Evolutionary conservation across 805 yeast species (phyloP).

Genomic region (Candida coleopterorum): DNA sequence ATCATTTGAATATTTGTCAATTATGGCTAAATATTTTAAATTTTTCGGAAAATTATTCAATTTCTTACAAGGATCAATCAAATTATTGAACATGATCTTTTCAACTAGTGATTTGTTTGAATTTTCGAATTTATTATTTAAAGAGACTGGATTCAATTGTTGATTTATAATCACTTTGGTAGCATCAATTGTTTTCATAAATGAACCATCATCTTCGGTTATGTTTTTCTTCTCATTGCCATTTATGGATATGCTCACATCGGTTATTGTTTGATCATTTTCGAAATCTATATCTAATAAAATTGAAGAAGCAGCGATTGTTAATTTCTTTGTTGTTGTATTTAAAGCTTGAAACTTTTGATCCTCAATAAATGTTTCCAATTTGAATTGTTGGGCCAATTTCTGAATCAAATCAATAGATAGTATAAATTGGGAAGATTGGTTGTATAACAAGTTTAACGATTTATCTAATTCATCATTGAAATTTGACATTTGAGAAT

Average conservation of each 20-base stretch:
- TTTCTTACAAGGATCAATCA: slow-evolving; percentile 10
- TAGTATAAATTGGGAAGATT: slow-evolving; percentile 25
- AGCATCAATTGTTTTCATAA: background rate
- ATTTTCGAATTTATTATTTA: slow-evolving; percentile 14
- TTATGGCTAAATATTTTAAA: slow-evolving; percentile 30
- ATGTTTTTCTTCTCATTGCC: slow-evolving; percentile 16
- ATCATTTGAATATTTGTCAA: slow-evolving; percentile 20
- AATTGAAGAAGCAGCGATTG: slow-evolving; percentile 39
- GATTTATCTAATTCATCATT: slow-evolving; percentile 19
- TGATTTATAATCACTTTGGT: slow-evolving; percentile 4
- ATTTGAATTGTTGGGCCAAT: slow-evolving; percentile 34
- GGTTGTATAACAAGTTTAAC: slow-evolving; percentile 25
- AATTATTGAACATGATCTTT: slow-evolving; percentile 23
- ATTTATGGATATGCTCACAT: slow-evolving; percentile 31
- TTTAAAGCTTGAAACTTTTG: slow-evolving; percentile 10
- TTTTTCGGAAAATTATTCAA: slow-evolving; percentile 32
- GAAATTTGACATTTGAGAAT: slow-evolving; percentile 14
- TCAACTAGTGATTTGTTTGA: slow-evolving; percentile 20
- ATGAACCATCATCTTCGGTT: background rate
- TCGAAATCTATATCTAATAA: slow-evolving; percentile 37
- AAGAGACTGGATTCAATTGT: slow-evolving; percentile 13
- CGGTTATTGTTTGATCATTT: slow-evolving; percentile 19
- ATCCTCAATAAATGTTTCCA: slow-evolving; percentile 38
- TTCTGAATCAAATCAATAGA: slow-evolving; percentile 36
- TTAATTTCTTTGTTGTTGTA: slow-evolving; percentile 24